phyloP scores from a whole-genome alignment of 2,329 filamentous ascomycete species.

The Alternaria arbusti region DNA sequence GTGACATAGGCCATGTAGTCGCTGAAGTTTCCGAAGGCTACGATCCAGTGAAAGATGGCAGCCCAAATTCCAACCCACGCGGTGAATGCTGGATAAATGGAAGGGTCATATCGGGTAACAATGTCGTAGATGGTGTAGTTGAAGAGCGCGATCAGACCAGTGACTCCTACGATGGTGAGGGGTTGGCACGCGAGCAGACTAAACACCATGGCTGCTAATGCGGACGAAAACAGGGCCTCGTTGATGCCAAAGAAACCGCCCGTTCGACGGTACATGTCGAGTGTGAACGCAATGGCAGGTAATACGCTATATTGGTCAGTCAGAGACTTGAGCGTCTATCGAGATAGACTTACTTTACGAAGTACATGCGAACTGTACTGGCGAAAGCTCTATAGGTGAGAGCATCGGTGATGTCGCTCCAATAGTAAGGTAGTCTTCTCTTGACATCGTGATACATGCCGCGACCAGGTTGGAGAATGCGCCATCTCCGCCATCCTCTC shows the following conservation, averaged over 20 bases:
- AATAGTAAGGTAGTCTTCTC: slow-evolving; percentile 61
- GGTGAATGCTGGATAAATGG: slow-evolving; percentile 62
- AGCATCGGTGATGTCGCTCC: slow-evolving; percentile 62
- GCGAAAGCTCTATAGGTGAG: slow-evolving; percentile 62
- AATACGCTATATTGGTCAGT: slow-evolving; percentile 51
- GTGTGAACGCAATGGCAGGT: slow-evolving; percentile 64
- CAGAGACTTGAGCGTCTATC: too few species aligned
- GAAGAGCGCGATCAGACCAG: slow-evolving; percentile 58
- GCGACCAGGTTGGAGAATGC: slow-evolving; percentile 53
- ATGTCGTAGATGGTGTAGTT: slow-evolving; percentile 68
- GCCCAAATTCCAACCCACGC: slow-evolving; percentile 65
- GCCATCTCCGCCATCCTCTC: slow-evolving; percentile 51
- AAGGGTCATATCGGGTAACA: slow-evolving; percentile 56
- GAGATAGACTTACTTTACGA: slow-evolving; percentile 56
- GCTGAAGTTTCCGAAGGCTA: slow-evolving; percentile 59
- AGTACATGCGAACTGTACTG: slow-evolving; percentile 64
- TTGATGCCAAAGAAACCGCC: slow-evolving; percentile 64
- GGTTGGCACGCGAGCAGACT: slow-evolving; percentile 60
- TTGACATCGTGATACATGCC: slow-evolving; percentile 64
- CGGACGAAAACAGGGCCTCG: slow-evolving; percentile 62
- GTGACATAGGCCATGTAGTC: slow-evolving; percentile 67
- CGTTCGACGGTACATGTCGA: slow-evolving; percentile 65
- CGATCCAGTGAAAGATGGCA: slow-evolving; percentile 64
- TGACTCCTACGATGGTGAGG: slow-evolving; percentile 64
- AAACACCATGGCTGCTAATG: slow-evolving; percentile 62